Percentiles rank a stretch among this genome's conserved stretches.
Conservation (phyloP, 257 asterid genomes). For the Primulina huaijiensis region DNA sequence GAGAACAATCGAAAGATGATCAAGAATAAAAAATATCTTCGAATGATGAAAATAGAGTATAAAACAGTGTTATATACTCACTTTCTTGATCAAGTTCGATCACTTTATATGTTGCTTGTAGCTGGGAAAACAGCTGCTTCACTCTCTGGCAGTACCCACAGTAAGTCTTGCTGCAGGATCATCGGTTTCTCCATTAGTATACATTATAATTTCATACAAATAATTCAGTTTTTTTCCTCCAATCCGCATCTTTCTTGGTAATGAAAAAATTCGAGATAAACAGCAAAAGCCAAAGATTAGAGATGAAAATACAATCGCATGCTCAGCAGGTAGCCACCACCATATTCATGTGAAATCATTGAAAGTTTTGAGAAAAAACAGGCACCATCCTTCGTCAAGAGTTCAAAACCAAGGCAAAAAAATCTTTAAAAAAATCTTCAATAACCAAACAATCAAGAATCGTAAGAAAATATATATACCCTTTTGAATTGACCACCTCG, state of each 20-base stretch:
- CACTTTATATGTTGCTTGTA: slow-evolving; percentile 36
- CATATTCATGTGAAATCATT: too few relatives aligned
- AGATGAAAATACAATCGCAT: too few relatives aligned
- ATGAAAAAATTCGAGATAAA: too few relatives aligned
- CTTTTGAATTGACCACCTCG: neutral
- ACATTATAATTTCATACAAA: too few relatives aligned
- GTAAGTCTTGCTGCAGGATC: slow-evolving; percentile 37
- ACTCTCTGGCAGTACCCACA: slow-evolving; percentile 47
- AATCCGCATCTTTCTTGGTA: too few relatives aligned
- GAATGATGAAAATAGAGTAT: neutral
- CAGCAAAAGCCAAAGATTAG: too few relatives aligned
- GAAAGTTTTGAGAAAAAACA: too few relatives aligned
- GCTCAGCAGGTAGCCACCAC: too few relatives aligned
- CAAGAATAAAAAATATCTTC: neutral
- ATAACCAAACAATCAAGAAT: neutral
- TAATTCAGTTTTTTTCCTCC: too few relatives aligned
- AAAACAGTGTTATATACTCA: slow-evolving; percentile 21
- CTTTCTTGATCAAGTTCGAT: slow-evolving; percentile 47
- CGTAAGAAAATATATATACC: too few relatives aligned
- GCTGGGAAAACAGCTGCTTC: slow-evolving; percentile 43
- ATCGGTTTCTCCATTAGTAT: neutral
- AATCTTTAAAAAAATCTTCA: neutral
- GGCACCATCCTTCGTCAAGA: too few relatives aligned
- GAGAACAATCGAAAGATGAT: neutral
- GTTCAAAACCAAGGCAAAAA: too few relatives aligned